Evolutionary conservation across 2,329 filamentous ascomycete genomes (phyloP), one percentile per base, ranked within the genome.

Genomic region (Xylariaceae sp.): DNA sequence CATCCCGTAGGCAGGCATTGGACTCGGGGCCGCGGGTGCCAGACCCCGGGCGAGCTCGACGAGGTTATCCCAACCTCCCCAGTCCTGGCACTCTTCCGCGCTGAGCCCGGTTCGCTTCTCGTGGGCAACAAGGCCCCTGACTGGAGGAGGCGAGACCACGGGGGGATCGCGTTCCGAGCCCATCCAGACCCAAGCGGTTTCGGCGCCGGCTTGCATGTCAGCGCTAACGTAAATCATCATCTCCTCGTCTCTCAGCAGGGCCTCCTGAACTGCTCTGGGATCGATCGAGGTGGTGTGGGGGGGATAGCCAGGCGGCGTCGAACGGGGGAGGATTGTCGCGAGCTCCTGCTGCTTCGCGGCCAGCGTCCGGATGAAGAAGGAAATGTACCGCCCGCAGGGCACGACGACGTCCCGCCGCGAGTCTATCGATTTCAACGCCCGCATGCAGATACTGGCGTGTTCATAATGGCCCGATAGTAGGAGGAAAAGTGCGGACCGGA

Each of bases 101-200:
- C 71, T 75, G 11, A 83, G 63, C 0, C 75, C 71, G 12, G 73
- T 73, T 44, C 72, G 64, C 41, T 63, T 67, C 44, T 72, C 76
- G n/a, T 56, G 59, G 48, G 64, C 76, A 52, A 64, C 70, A 15
- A 71, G 55, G 7, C 61, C 63, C 36, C 61, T 69, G 33, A 40
- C 60, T 49, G 49, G 53, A 29, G 53, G 43, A 30, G 56, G 46
- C 32, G 53, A 55, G 28, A 51, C 48, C 9, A 59, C 46, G 4
- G 50, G 44, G 6, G 50, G 42, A 36, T 74, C 73, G 32, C 64
- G 62, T 53, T 85, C 82, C 28, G 74, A 73, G 22, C 77, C 73
- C 55, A 77, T 67, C 91, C 90, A 96, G 3, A 90, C 78, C 91
- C 91, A 97, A 11, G 83, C 83, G 28, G 79, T 79, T 39, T 89